Evolutionary conservation across 306 rosid species (phyloP).

Genomic region (Fragaria nilgerrensis): DNA sequence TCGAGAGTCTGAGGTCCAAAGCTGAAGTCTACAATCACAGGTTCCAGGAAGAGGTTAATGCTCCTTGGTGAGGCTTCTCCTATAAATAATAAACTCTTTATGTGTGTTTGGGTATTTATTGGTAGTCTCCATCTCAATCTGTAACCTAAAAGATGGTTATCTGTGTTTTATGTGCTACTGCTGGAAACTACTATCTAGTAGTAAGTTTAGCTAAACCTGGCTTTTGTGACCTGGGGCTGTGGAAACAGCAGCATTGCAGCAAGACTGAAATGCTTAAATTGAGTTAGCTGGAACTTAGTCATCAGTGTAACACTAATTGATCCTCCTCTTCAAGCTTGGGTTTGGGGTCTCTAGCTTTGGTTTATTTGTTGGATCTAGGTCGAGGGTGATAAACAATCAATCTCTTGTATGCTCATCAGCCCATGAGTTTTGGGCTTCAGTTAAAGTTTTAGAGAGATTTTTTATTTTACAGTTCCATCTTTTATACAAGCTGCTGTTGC

Average conservation of each 20-base stretch:
- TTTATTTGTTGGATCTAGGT: background rate
- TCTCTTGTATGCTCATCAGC: background rate
- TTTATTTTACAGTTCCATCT: too few species aligned
- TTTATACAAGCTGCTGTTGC: too few species aligned
- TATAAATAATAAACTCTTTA: background rate
- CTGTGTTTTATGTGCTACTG: conserved; percentile 3
- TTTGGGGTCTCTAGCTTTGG: background rate
- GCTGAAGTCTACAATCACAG: conserved; percentile 44
- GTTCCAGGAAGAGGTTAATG: conserved; percentile 51
- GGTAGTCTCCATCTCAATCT: background rate
- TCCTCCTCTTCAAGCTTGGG: background rate
- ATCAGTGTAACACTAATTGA: background rate
- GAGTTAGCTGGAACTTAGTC: background rate
- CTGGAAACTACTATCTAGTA: conserved; percentile 4
- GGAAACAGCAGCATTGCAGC: background rate
- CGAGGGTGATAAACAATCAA: background rate
- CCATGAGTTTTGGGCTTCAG: conserved; percentile 1
- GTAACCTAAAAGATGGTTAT: conserved; percentile 2
- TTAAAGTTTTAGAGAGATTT: background rate
- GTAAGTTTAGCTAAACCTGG: conserved; percentile 5
- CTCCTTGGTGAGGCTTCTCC: conserved; percentile 54
- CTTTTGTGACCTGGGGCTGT: background rate
- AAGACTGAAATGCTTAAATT: background rate
- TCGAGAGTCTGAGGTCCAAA: conserved; percentile 53
- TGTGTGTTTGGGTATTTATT: background rate